These are phyloP conservation scores for Calocera viscosa DNA, from an alignment of 768 basidiomycete genomes.

Conservation along the genomic window DNA sequence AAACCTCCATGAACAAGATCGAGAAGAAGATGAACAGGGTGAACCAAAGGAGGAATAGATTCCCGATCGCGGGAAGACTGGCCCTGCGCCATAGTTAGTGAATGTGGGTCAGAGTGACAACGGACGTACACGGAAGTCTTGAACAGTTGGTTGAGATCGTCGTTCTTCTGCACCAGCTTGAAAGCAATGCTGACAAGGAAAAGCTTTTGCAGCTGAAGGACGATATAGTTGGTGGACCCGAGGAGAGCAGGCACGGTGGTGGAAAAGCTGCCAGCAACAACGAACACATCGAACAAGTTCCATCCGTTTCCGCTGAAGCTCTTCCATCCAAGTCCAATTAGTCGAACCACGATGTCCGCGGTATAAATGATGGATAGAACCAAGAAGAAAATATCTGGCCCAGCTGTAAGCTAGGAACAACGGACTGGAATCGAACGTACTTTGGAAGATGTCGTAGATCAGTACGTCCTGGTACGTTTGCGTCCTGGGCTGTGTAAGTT, in stretches of 20 bases:
- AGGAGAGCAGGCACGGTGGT: conserved; percentile 61
- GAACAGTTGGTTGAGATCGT: conserved; percentile 85
- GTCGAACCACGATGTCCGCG: conserved; percentile 63
- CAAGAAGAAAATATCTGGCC: conserved; percentile 63
- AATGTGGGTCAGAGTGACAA: no score
- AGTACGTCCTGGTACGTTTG: conserved; percentile 52
- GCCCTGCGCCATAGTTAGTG: conserved; percentile 49
- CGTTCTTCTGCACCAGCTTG: conserved; percentile 82
- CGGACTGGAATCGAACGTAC: conserved; percentile 31
- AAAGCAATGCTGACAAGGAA: conserved; percentile 88
- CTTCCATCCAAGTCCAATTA: conserved; percentile 69
- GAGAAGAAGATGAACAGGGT: conserved; percentile 84
- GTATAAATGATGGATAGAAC: conserved; percentile 57
- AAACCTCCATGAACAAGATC: conserved; percentile 79
- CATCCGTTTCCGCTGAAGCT: conserved; percentile 85
- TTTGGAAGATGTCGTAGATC: conserved; percentile 43
- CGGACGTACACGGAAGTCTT: conserved; percentile 77
- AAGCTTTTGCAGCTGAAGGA: conserved; percentile 60
- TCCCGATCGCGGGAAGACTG: conserved; percentile 74
- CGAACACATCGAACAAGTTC: conserved; percentile 82
- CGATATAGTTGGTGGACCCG: conserved; percentile 34
- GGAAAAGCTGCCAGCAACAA: conserved; percentile 66
- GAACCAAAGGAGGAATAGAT: conserved; percentile 76
- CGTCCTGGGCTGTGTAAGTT: conserved; percentile 42
- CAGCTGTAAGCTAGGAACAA: conserved; percentile 8